phyloP scores from a whole-genome alignment of 2,329 filamentous ascomycete genomes.

The Metarhizium anisopliae region DNA sequence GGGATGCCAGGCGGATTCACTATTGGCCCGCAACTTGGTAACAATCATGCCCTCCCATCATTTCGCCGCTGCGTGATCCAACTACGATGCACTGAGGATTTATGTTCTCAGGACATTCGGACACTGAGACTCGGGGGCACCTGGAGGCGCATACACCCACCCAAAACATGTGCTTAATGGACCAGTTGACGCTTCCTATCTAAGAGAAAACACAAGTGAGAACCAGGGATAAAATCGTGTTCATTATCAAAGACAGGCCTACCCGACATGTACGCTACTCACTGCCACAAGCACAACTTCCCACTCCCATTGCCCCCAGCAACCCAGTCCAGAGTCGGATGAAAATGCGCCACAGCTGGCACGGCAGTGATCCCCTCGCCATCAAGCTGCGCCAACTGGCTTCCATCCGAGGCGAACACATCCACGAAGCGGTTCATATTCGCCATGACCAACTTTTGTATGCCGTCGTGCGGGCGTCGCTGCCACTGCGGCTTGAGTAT shows the following conservation, averaged over 20 bases:
- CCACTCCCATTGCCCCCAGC: constrained; percentile 86
- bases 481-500: constrained; percentile 85
- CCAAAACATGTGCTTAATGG: no score
- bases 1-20: no score
- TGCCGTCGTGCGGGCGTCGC: constrained; percentile 61
- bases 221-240: not conserved
- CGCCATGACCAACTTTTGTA: constrained; percentile 83
- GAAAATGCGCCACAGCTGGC: constrained; percentile 84
- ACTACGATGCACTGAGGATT: no score
- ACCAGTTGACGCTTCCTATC: no score
- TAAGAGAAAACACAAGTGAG: not conserved
- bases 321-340: constrained; percentile 83
- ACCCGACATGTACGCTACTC: constrained; percentile 9
- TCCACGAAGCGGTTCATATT: constrained; percentile 99
- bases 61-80: no score
- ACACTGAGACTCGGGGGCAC: no score
- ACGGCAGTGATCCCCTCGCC: constrained; percentile 91
- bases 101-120: no score
- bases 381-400: constrained; percentile 79
- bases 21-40: no score
- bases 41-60: no score
- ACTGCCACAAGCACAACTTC: constrained; percentile 89
- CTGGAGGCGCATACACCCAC: no score
- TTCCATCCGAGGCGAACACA: constrained; percentile 71
- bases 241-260: not conserved